Conservation (phyloP, 345 rosid species). For the Raphanus sativus region DNA sequence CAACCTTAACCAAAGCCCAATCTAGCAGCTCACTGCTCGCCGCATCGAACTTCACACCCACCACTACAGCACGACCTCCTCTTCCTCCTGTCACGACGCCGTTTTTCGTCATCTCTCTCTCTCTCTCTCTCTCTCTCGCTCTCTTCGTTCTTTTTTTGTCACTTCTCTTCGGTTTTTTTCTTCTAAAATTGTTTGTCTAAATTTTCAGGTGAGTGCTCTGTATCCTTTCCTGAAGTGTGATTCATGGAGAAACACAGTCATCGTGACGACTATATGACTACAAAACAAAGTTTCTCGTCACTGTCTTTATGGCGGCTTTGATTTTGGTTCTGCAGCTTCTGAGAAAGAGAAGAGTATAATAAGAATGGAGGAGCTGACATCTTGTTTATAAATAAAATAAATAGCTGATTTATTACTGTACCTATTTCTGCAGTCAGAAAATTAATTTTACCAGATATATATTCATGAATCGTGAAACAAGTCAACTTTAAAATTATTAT, state of each 20-base stretch:
- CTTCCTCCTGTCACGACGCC: slow-evolving; percentile 28
- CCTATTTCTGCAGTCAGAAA: not conserved
- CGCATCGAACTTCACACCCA: slow-evolving; percentile 75
- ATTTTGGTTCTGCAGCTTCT: slow-evolving; percentile 50
- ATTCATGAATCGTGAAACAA: not conserved
- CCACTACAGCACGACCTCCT: slow-evolving; percentile 58
- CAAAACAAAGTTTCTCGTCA: not conserved
- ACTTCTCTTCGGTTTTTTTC: no score
- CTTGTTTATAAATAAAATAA: not conserved
- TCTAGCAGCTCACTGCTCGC: slow-evolving; percentile 73
- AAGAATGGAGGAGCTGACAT: slow-evolving; percentile 17
- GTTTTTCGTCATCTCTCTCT: slow-evolving; percentile 24
- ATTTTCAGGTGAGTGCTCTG: slow-evolving; percentile 21
- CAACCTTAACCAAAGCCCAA: slow-evolving; percentile 83
- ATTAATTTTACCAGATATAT: not conserved
- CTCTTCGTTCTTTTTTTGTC: not conserved
- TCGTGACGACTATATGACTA: slow-evolving; percentile 19
- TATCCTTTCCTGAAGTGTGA: slow-evolving; percentile 13
- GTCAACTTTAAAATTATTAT: not conserved
- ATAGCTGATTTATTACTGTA: not conserved
- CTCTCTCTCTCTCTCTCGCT: no score
- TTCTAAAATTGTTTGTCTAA: not conserved
- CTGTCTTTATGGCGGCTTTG: slow-evolving; percentile 35
- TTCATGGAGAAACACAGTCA: slow-evolving; percentile 22
- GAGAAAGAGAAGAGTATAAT: slow-evolving; percentile 34